phyloP scores from a whole-genome alignment of 345 rosid species.

The Gynandropsis gynandra region DNA sequence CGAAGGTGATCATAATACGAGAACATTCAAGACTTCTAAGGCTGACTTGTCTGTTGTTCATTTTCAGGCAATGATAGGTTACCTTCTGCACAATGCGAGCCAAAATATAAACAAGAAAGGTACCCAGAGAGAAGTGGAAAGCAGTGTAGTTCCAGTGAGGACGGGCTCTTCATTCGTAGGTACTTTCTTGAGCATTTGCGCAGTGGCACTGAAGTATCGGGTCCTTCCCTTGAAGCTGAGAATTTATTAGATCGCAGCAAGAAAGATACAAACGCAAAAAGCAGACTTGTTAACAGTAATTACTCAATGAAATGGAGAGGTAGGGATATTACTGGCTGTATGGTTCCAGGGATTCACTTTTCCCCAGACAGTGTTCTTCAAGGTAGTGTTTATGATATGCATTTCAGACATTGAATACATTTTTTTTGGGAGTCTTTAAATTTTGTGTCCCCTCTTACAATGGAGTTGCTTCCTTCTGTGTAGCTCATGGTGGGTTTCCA shows the following conservation, averaged over 20 bases:
- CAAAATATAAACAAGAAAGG: no score
- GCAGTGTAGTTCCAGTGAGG: background rate
- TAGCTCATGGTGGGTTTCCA: conserved; percentile 26
- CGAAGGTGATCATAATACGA: no score
- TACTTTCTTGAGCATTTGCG: conserved; percentile 18
- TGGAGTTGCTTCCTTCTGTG: conserved; percentile 11
- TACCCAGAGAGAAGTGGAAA: background rate
- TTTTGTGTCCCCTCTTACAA: background rate
- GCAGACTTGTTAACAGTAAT: background rate
- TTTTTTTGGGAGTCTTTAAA: background rate
- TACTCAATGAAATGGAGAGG: conserved; percentile 21
- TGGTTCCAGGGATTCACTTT: conserved; percentile 30
- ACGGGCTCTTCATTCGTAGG: background rate
- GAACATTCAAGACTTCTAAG: background rate
- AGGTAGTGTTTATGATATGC: conserved; percentile 28
- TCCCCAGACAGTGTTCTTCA: conserved; percentile 62
- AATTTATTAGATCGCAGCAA: conserved; percentile 16
- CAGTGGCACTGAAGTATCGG: conserved; percentile 13
- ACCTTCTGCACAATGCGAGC: conserved; percentile 17
- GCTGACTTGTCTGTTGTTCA: conserved; percentile 13
- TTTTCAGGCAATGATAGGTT: conserved; percentile 22
- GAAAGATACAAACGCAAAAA: conserved; percentile 22
- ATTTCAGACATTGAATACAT: background rate
- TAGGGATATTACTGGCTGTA: conserved; percentile 11
- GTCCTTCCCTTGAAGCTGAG: conserved; percentile 19